These are phyloP conservation scores for Phytophthora pistaciae DNA, from an alignment of 352 stramenopile genomes.

Conservation along the genomic window DNA sequence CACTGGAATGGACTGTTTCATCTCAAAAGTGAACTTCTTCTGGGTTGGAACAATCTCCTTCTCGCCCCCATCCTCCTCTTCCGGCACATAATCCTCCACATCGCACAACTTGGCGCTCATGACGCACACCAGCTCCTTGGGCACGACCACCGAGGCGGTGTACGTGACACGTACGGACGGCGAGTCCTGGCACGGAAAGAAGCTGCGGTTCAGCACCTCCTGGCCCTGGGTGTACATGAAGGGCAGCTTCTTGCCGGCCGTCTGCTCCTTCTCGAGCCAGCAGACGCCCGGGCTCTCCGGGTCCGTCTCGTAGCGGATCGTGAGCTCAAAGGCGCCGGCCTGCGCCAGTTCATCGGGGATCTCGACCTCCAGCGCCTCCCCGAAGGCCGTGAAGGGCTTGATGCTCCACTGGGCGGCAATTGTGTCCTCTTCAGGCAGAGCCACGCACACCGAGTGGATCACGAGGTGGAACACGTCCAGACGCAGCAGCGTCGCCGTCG, in stretches of 20 bases:
- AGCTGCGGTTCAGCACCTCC: constrained; percentile 86
- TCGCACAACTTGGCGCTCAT: constrained; percentile 78
- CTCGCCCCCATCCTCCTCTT: constrained; percentile 16
- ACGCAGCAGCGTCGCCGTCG: constrained; percentile 28
- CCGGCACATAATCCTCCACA: constrained; percentile 29
- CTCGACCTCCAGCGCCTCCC: constrained; percentile 60
- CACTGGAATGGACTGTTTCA: constrained; percentile 86
- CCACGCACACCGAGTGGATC: constrained; percentile 55
- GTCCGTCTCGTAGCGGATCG: constrained; percentile 73
- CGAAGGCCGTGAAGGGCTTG: constrained; percentile 73
- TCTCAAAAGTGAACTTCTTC: constrained; percentile 76
- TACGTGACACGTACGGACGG: constrained; percentile 97
- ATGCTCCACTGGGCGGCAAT: constrained; percentile 47
- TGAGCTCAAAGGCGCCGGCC: constrained; percentile 33
- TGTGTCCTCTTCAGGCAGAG: constrained; percentile 18
- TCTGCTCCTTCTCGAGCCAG: constrained; percentile 88
- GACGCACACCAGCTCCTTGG: constrained; percentile 91
- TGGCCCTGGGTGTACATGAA: constrained; percentile 91
- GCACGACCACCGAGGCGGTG: constrained; percentile 92
- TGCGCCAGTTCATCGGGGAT: constrained; percentile 42
- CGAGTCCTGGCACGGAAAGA: constrained; percentile 93
- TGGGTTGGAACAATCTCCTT: constrained; percentile 23
- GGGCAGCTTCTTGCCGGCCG: constrained; percentile 74
- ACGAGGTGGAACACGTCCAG: constrained; percentile 73
- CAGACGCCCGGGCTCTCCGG: constrained; percentile 77